Evolutionary conservation across 352 stramenopile species (phyloP), one percentile per base, ranked within the genome.

Genomic region (Globisporangium ultimum): DNA sequence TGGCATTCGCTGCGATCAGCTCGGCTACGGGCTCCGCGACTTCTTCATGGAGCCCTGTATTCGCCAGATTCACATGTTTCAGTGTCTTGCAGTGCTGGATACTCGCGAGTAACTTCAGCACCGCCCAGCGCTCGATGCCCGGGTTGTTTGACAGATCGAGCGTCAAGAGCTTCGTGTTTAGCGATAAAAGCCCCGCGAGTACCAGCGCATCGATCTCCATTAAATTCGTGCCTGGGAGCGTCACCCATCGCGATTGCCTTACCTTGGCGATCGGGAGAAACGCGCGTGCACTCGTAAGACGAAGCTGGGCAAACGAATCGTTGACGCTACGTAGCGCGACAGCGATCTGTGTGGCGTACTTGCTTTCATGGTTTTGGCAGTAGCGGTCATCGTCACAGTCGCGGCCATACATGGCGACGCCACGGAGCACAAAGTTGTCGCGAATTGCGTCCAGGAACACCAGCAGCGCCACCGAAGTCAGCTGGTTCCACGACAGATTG

Each of bases 111-210:
- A 93, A 41, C 47, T 81, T 74, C 1, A 89, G 58, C 14, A 91
- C 73, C 0, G 64, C 75, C 60, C 73, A 73, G 34, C 71, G 70
- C 18, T 84, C 70, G 21, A 91, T 73, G 14, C 54, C 66, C 32
- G 58, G 59, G 17, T 93, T 91, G 55, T 78, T 56, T 0, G 79
- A 84, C 21, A 93, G 48, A 61, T 93, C 79, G n/a, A 93, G 61
- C 1, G 77, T 79, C 20, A 91, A 49, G 18, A 93, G 41, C 40
- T 73, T 72, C 3, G 8, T 57, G 48, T 90, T 93, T 4, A 79
- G 56, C 8, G 77, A 71, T 10, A 93, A 52, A 18, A 93, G 46
- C 0, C 72, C 80, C 17, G 84, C 64, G 40, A 93, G 65, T 32
- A 91, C 70, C 3, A 89, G 63, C 3, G 73, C 79, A 52, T 93